These are phyloP conservation scores for Cladosporium cucumerinum DNA, from an alignment of 2,329 filamentous ascomycete species.

Conservation along the genomic window DNA sequence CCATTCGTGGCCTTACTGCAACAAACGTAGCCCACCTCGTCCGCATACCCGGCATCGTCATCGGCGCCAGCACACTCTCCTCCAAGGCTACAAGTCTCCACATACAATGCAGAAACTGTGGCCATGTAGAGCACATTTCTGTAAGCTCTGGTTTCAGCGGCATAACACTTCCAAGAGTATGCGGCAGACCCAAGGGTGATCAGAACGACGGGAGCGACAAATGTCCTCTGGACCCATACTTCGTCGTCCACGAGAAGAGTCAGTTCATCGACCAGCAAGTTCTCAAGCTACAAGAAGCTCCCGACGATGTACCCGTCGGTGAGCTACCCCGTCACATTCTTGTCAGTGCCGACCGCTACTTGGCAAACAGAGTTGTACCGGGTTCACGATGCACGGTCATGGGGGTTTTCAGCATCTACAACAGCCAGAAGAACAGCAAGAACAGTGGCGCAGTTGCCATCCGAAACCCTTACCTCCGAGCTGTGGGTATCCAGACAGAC, in stretches of 20 bases:
- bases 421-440: slow-evolving; percentile 77
- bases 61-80: slow-evolving; percentile 92
- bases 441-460: slow-evolving; percentile 85
- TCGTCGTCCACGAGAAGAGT: slow-evolving; percentile 89
- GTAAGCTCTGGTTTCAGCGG: slow-evolving; percentile 85
- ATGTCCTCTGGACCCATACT: slow-evolving; percentile 93
- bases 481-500: slow-evolving; percentile 88
- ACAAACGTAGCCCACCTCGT: slow-evolving; percentile 92
- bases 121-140: slow-evolving; percentile 65
- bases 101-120: slow-evolving; percentile 85
- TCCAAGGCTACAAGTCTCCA: slow-evolving; percentile 87
- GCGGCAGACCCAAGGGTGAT: slow-evolving; percentile 52
- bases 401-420: slow-evolving; percentile 97
- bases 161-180: slow-evolving; percentile 77
- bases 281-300: slow-evolving; percentile 94
- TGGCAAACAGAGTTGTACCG: slow-evolving; percentile 93
- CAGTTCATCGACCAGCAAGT: slow-evolving; percentile 97
- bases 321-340: slow-evolving; percentile 92
- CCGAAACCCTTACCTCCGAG: slow-evolving; percentile 87
- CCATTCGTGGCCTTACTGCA: slow-evolving; percentile 90
- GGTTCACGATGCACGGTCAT: slow-evolving; percentile 92
- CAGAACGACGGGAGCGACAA: slow-evolving; percentile 62
- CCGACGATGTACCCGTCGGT: slow-evolving; percentile 94
- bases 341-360: slow-evolving; percentile 91
- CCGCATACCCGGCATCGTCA: slow-evolving; percentile 93